phyloP scores from a whole-genome alignment of 139 green algal genomes.

The Edaphochlamys debaryana region DNA sequence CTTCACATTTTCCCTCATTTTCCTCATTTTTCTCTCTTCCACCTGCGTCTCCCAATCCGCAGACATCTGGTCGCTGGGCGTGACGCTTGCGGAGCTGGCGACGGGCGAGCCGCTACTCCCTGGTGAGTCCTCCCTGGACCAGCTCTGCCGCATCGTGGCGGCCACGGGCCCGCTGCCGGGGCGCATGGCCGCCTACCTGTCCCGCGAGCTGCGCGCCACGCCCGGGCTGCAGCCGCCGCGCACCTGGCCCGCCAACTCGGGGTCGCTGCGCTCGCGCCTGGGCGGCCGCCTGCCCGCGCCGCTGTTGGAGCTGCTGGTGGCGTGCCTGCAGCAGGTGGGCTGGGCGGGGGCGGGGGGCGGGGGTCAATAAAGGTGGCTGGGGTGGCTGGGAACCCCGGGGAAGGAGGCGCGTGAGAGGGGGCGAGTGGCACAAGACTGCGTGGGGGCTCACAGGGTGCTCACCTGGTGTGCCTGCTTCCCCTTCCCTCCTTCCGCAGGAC shows the following conservation, averaged over 20 bases:
- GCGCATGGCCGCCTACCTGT: constrained; percentile 43
- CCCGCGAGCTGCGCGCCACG: not conserved
- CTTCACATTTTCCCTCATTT: no score
- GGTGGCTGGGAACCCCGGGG: no score
- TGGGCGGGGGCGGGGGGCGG: no score
- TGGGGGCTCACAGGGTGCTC: no score
- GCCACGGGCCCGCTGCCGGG: constrained; percentile 58
- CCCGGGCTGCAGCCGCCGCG: no score
- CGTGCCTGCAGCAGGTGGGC: not conserved
- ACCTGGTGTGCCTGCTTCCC: no score
- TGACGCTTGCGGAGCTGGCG: constrained; percentile 81
- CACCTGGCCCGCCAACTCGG: not conserved
- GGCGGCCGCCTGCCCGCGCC: not conserved
- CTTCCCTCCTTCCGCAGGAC: not conserved
- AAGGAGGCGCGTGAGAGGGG: no score
- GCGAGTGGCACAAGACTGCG: no score
- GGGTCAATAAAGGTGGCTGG: no score
- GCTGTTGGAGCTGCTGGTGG: constrained; percentile 3
- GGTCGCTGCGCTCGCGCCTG: not conserved
- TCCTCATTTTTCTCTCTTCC: no score
- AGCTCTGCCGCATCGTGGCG: constrained; percentile 74
- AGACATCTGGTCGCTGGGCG: constrained; percentile 59
- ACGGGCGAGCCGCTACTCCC: constrained; percentile 80
- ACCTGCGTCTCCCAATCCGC: not conserved
- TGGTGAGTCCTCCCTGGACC: constrained; percentile 66